phyloP scores from a whole-genome alignment of 805 yeast genomes.

The Lipomyces yamanashiensis region DNA sequence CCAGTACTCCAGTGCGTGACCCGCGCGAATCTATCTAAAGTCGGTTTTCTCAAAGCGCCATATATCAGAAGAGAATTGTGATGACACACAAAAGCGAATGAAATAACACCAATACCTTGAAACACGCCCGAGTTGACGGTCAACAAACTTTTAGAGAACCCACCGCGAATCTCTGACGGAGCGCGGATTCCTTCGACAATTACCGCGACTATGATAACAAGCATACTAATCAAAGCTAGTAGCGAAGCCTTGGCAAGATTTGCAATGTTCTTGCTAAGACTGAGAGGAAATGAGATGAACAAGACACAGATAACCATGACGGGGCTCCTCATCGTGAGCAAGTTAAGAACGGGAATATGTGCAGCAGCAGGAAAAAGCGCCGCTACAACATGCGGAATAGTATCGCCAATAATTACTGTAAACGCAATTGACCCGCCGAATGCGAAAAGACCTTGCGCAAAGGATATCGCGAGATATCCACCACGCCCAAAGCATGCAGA shows the following conservation, averaged over 20 bases:
- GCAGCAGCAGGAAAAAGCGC: conserved; percentile 59
- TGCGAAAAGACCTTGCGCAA: conserved; percentile 87
- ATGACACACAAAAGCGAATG: conserved; percentile 94
- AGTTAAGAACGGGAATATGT: conserved; percentile 49
- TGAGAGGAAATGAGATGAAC: conserved; percentile 79
- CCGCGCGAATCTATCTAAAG: conserved; percentile 71
- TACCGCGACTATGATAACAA: conserved; percentile 73
- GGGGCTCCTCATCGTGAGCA: conserved; percentile 68
- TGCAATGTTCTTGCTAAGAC: conserved; percentile 79
- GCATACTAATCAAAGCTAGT: conserved; percentile 84
- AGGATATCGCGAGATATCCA: conserved; percentile 69
- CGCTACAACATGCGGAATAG: conserved; percentile 85
- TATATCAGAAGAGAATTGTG: conserved; percentile 91
- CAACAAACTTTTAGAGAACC: conserved; percentile 48
- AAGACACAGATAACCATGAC: conserved; percentile 71
- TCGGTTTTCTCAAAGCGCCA: conserved; percentile 77
- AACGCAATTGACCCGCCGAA: conserved; percentile 94
- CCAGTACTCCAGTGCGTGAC: conserved; percentile 85
- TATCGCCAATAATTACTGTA: conserved; percentile 92
- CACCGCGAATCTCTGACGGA: conserved; percentile 40
- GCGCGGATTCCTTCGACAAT: conserved; percentile 72
- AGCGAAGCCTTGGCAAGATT: conserved; percentile 85
- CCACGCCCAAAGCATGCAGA: conserved; percentile 72
- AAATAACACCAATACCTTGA: conserved; percentile 91
- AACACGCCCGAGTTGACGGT: conserved; percentile 69